Evolutionary conservation across 352 stramenopile genomes (phyloP).

Genomic region (Blastocystis sp.): DNA sequence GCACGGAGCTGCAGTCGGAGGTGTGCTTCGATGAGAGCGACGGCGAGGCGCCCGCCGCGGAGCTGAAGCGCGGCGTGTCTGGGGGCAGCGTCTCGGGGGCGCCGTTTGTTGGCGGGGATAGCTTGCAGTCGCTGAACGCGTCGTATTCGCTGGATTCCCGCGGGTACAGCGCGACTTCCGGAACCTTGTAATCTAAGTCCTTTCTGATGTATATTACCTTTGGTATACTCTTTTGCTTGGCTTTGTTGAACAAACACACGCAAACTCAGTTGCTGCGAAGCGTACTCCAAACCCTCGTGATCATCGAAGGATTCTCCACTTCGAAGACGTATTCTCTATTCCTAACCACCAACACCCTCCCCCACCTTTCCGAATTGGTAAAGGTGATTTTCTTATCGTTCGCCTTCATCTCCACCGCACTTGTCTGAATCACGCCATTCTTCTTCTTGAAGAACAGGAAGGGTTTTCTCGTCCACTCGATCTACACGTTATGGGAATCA

Average conservation of each 20-base stretch:
- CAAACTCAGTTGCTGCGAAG: neutral
- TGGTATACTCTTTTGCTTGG: neutral
- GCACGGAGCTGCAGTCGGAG: conserved; percentile 9
- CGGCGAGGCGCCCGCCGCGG: neutral
- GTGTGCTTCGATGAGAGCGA: conserved; percentile 27
- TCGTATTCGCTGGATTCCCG: neutral
- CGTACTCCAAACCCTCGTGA: neutral
- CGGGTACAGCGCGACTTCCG: neutral
- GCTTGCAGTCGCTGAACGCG: neutral
- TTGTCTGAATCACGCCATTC: neutral
- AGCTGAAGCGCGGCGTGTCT: neutral
- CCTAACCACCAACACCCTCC: neutral
- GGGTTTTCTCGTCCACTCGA: neutral
- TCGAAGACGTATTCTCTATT: conserved; percentile 13
- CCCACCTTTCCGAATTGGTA: neutral
- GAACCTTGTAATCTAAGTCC: neutral
- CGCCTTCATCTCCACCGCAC: neutral
- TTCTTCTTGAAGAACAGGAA: neutral
- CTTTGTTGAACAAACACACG: neutral
- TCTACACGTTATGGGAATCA: neutral
- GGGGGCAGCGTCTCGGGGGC: neutral
- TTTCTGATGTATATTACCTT: conserved; percentile 18
- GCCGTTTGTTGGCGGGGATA: neutral
- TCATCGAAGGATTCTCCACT: neutral
- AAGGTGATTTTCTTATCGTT: neutral